Evolutionary conservation across 2,329 filamentous ascomycete genomes (phyloP).

Genomic region (Calycina herbarum): DNA sequence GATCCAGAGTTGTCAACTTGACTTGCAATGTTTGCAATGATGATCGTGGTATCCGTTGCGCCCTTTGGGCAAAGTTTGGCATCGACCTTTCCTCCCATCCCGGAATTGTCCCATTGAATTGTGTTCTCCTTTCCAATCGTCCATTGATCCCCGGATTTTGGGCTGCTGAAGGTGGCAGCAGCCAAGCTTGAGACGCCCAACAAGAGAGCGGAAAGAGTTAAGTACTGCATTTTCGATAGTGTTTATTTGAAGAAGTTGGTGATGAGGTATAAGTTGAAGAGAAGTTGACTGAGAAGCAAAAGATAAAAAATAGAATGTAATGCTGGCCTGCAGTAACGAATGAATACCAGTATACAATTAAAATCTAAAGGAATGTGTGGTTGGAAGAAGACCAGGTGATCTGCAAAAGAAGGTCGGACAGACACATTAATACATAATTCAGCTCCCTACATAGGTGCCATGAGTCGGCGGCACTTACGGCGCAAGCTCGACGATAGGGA

Average conservation of each 20-base stretch:
- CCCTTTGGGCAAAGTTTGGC: constrained; percentile 17
- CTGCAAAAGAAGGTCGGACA: background rate
- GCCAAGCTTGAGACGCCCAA: constrained; percentile 17
- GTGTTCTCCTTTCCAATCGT: constrained; percentile 14
- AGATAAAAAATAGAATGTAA: constrained; percentile 17
- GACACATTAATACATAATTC: constrained; percentile 1
- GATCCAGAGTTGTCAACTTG: constrained; percentile 43
- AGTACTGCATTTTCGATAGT: constrained; percentile 21
- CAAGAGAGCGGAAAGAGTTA: constrained; percentile 14
- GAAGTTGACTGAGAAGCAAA: background rate
- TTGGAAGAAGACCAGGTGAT: background rate
- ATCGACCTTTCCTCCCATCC: constrained; percentile 15
- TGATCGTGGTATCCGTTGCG: constrained; percentile 33
- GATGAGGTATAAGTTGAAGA: constrained; percentile 2
- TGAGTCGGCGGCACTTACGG: background rate
- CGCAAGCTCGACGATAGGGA: background rate
- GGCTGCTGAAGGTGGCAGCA: constrained; percentile 17
- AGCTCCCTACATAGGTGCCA: background rate
- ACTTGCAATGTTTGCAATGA: constrained; percentile 50
- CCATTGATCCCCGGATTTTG: constrained; percentile 22
- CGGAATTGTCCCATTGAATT: constrained; percentile 23
- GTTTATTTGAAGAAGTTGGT: background rate
- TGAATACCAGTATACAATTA: constrained; percentile 16
- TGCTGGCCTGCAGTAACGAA: constrained; percentile 25
- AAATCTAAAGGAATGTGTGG: constrained; percentile 2